Conservation (phyloP, 2,329 filamentous ascomycete genomes). For the Aspergillus felis region DNA sequence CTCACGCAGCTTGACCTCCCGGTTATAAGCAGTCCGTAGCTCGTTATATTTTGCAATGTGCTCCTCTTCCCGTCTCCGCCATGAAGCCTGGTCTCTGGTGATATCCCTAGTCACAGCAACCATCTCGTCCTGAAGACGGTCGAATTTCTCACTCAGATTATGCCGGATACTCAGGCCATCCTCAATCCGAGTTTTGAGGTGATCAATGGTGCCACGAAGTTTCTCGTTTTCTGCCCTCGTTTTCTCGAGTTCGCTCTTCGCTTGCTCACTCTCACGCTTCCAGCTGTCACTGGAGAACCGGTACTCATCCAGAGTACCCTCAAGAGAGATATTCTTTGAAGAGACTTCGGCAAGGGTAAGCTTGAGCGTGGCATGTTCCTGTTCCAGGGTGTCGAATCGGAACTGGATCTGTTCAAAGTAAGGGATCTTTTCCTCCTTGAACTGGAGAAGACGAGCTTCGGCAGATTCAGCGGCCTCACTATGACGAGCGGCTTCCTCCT, state of each 20-base stretch:
- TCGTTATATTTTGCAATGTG: constrained; percentile 52
- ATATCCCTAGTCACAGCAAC: constrained; percentile 72
- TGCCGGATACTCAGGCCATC: constrained; percentile 83
- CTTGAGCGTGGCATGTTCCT: constrained; percentile 57
- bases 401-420: constrained; percentile 62
- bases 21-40: constrained; percentile 57
- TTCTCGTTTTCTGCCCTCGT: constrained; percentile 64
- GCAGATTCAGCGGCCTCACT: constrained; percentile 59
- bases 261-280: constrained; percentile 55
- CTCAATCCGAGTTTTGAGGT: constrained; percentile 72
- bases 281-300: constrained; percentile 57
- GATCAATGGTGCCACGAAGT: constrained; percentile 68
- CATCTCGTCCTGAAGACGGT: constrained; percentile 85
- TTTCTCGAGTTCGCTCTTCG: constrained; percentile 46
- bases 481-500: constrained; percentile 50
- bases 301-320: constrained; percentile 62
- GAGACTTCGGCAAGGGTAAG: constrained; percentile 51
- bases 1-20: constrained; percentile 62
- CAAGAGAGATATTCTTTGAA: constrained; percentile 58
- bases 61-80: constrained; percentile 65
- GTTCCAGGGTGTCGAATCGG: constrained; percentile 64
- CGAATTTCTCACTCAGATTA: constrained; percentile 77
- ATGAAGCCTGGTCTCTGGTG: constrained; percentile 74
- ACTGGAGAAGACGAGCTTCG: constrained; percentile 59
- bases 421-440: constrained; percentile 66